A percentile compares a stretch with the other conserved stretches of the same genome.
phyloP scores from a whole-genome alignment of 257 asterid genomes.

The Misopates orontium region DNA sequence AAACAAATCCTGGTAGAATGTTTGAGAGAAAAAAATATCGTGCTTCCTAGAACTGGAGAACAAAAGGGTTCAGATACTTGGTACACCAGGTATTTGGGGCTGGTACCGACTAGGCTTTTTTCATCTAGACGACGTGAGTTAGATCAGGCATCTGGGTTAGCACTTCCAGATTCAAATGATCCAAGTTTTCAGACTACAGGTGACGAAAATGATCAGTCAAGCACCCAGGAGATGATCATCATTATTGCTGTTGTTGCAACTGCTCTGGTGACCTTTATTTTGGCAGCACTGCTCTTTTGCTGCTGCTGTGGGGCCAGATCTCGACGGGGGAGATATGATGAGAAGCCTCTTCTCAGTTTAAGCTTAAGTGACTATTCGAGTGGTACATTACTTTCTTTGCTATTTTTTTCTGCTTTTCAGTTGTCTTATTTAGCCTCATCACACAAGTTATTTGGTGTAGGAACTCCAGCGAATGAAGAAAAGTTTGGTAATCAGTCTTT shows the following conservation, averaged over 20 bases:
- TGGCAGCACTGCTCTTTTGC: conserved; percentile 52
- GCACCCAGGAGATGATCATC: conserved; percentile 26
- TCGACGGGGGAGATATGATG: conserved; percentile 53
- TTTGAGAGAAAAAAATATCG: conserved; percentile 44
- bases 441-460: conserved; percentile 43
- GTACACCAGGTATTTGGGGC: conserved; percentile 43
- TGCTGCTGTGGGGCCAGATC: conserved; percentile 44
- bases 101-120: conserved; percentile 27
- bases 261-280: conserved; percentile 42
- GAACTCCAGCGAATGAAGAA: conserved; percentile 43
- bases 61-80: conserved; percentile 39
- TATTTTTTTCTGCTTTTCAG: conserved; percentile 13
- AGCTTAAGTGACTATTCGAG: conserved; percentile 61
- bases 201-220: conserved; percentile 25
- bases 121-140: conserved; percentile 59
- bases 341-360: conserved; percentile 86
- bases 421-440: conserved; percentile 61
- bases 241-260: conserved; percentile 53
- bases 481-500: conserved; percentile 48
- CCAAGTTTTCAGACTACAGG: conserved; percentile 11
- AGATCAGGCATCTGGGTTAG: conserved; percentile 41
- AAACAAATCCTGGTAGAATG: conserved; percentile 63
- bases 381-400: conserved; percentile 41
- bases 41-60: conserved; percentile 46
- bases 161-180: not conserved